Conservation (phyloP, 192 early-diverging fungal species). For the Haplosporangium gracile region DNA sequence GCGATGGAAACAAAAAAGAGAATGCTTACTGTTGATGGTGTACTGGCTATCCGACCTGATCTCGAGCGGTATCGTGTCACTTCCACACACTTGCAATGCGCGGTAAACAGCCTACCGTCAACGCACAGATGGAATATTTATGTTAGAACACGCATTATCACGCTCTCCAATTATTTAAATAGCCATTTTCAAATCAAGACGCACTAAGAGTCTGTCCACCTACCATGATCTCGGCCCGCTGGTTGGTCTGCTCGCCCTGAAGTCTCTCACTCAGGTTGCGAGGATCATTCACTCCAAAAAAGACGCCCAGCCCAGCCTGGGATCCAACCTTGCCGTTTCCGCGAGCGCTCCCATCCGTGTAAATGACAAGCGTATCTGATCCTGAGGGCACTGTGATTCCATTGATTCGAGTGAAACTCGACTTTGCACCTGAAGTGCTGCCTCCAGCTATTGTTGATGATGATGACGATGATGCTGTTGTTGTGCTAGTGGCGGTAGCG, state of each 20-base stretch:
- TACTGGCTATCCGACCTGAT: slow-evolving; percentile 88
- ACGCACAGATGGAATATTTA: neutral
- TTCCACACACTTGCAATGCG: slow-evolving; percentile 64
- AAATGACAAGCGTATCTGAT: slow-evolving; percentile 61
- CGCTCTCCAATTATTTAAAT: neutral
- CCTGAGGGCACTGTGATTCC: slow-evolving; percentile 16
- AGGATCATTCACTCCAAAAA: slow-evolving; percentile 78
- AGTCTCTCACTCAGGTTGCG: slow-evolving; percentile 74
- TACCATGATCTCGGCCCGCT: slow-evolving; percentile 79
- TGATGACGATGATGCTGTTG: neutral
- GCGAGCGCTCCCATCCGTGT: slow-evolving; percentile 87
- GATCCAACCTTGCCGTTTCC: slow-evolving; percentile 77
- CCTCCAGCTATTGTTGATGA: neutral
- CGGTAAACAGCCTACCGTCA: slow-evolving; percentile 63
- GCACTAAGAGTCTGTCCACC: neutral
- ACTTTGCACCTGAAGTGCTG: neutral
- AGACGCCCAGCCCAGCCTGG: slow-evolving; percentile 88
- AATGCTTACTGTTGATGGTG: slow-evolving; percentile 68
- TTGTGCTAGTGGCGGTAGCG: neutral
- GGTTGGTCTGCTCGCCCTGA: slow-evolving; percentile 73
- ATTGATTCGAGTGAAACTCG: slow-evolving; percentile 16
- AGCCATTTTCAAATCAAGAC: neutral
- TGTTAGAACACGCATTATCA: neutral
- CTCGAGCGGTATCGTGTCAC: slow-evolving; percentile 55
- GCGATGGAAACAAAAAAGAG: neutral